phyloP scores from a whole-genome alignment of 2,329 filamentous ascomycete genomes.

The Chaetomiaceae sp. region DNA sequence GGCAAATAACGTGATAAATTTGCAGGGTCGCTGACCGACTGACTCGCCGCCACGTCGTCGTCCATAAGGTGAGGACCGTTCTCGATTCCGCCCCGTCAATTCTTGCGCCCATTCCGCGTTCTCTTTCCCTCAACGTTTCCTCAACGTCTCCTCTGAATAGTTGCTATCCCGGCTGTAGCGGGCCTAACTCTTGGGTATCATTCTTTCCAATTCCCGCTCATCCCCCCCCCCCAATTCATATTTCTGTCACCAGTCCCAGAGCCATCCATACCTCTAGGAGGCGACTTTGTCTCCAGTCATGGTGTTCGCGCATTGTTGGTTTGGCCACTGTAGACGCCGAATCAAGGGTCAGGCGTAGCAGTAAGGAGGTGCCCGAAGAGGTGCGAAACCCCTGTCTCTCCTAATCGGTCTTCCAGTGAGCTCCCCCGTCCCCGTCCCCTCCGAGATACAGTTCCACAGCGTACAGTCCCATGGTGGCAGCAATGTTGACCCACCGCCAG shows the following conservation, averaged over 20 bases:
- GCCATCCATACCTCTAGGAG: too few relatives aligned
- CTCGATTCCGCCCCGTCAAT: background rate
- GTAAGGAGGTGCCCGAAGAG: background rate
- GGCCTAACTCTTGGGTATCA: constrained; percentile 16
- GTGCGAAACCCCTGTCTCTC: background rate
- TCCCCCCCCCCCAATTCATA: too few relatives aligned
- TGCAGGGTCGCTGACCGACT: background rate
- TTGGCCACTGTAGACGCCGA: too few relatives aligned
- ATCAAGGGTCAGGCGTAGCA: too few relatives aligned
- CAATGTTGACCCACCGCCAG: constrained; percentile 92
- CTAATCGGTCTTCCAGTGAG: constrained; percentile 94
- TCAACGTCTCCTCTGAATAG: background rate
- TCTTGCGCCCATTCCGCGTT: too few relatives aligned
- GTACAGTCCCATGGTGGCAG: constrained; percentile 83
- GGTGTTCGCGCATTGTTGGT: too few relatives aligned
- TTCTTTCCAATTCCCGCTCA: background rate
- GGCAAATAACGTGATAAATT: background rate
- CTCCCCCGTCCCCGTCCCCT: constrained; percentile 70
- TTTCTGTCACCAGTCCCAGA: background rate
- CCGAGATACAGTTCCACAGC: constrained; percentile 85
- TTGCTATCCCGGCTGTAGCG: background rate
- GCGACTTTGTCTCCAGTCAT: too few relatives aligned
- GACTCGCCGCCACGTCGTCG: background rate
- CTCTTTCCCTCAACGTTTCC: background rate
- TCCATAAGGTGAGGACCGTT: background rate